Evolutionary conservation across 2,329 filamentous ascomycete genomes (phyloP).

Genomic region (Neonectria ditissima): DNA sequence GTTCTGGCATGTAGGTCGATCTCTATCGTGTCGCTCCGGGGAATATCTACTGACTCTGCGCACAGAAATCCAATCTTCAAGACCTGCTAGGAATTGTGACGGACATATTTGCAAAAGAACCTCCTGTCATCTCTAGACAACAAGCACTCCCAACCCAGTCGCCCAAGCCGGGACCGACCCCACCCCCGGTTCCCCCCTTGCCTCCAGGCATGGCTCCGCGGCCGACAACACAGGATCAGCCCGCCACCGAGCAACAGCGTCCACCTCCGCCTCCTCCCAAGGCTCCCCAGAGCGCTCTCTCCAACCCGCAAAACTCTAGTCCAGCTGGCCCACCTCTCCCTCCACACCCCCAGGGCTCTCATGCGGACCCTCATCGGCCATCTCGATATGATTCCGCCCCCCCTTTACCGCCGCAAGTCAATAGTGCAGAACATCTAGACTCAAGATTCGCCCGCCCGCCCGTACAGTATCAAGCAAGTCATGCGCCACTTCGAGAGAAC

Average conservation of each 20-base stretch:
- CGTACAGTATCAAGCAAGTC: conserved; percentile 36
- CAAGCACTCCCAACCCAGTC: conserved; percentile 57
- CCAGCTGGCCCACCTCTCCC: conserved; percentile 48
- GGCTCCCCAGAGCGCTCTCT: conserved; percentile 52
- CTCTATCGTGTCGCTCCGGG: background rate
- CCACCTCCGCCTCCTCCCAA: conserved; percentile 69
- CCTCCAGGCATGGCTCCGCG: conserved; percentile 71
- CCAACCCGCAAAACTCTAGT: conserved; percentile 38
- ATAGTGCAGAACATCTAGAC: conserved; percentile 26
- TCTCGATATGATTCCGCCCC: conserved; percentile 63
- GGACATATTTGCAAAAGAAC: conserved; percentile 93
- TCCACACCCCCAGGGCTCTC: conserved; percentile 34
- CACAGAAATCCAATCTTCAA: conserved; percentile 81
- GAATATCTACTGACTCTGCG: conserved; percentile 15
- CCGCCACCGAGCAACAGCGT: conserved; percentile 47
- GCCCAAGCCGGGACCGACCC: conserved; percentile 53
- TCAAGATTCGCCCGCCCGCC: conserved; percentile 30
- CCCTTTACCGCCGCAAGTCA: conserved; percentile 55
- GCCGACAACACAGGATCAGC: conserved; percentile 51
- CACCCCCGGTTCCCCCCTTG: conserved; percentile 78
- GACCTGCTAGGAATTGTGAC: conserved; percentile 86
- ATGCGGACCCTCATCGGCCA: conserved; percentile 34
- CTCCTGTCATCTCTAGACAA: conserved; percentile 84
- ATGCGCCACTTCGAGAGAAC: conserved; percentile 30
- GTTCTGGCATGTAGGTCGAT: conserved; percentile 82